Evolutionary conservation across 306 rosid genomes (phyloP).

Genomic region (Trichosanthes truncata): DNA sequence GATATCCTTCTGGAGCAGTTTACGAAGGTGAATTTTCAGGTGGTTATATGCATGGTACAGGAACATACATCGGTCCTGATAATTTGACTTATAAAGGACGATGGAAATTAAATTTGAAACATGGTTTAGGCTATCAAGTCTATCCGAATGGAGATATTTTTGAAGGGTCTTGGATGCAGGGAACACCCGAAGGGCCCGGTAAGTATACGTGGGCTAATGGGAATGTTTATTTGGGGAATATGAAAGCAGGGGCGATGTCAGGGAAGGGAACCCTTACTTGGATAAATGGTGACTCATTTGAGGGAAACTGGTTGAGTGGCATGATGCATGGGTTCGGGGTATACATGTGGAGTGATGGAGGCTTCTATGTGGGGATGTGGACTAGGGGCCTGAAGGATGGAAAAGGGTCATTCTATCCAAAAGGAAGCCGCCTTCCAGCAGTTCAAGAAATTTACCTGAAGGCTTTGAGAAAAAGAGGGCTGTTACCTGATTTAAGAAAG

Average conservation of each 20-base stretch:
- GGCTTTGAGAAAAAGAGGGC: slow-evolving; percentile 90
- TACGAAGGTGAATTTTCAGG: slow-evolving; percentile 91
- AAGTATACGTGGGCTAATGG: slow-evolving; percentile 90
- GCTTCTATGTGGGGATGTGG: slow-evolving; percentile 97
- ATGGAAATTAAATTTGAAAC: slow-evolving; percentile 86
- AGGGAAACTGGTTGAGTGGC: slow-evolving; percentile 94
- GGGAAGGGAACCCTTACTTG: slow-evolving; percentile 97
- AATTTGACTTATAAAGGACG: slow-evolving; percentile 70
- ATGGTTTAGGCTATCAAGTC: slow-evolving; percentile 85
- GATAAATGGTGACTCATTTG: slow-evolving; percentile 78
- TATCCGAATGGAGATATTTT: slow-evolving; percentile 78
- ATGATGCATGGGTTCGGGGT: slow-evolving; percentile 95
- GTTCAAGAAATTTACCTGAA: slow-evolving; percentile 81
- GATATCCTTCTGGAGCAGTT: slow-evolving; percentile 59
- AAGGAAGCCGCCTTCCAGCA: slow-evolving; percentile 70
- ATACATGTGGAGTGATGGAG: slow-evolving; percentile 91
- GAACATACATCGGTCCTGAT: slow-evolving; percentile 51
- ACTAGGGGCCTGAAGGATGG: slow-evolving; percentile 91
- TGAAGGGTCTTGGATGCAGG: slow-evolving; percentile 99
- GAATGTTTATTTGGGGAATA: slow-evolving; percentile 81
- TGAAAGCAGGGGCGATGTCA: slow-evolving; percentile 93
- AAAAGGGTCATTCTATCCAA: slow-evolving; percentile 89
- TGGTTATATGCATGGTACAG: slow-evolving; percentile 85
- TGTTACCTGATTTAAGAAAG: slow-evolving; percentile 79
- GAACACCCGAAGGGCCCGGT: slow-evolving; percentile 88